phyloP scores from a whole-genome alignment of 805 yeast species.

The Lachancea waltii region DNA sequence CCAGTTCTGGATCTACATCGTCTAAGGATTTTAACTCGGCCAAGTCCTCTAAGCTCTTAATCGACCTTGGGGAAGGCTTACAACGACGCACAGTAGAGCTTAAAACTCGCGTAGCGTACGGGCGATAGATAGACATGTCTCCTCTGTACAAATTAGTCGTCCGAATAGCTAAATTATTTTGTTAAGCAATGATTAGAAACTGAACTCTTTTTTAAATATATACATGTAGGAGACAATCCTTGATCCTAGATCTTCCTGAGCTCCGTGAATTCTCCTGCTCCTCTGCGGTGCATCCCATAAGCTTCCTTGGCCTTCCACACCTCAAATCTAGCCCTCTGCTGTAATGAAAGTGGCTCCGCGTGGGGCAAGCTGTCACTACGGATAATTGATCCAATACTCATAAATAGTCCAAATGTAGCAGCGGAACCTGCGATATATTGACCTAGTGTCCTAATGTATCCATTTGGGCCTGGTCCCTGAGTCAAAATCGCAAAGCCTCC shows the following conservation, averaged over 20 bases:
- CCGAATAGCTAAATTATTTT: not conserved
- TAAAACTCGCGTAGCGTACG: not conserved
- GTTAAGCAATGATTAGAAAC: no score
- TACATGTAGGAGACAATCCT: constrained; percentile 1
- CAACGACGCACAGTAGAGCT: constrained; percentile 1
- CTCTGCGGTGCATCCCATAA: constrained; percentile 11
- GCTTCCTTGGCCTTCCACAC: constrained; percentile 22
- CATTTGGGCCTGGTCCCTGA: constrained; percentile 97
- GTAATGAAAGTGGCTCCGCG: constrained; percentile 11
- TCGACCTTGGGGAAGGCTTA: constrained; percentile 7
- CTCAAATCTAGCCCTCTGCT: constrained; percentile 30
- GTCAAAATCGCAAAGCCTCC: constrained; percentile 89
- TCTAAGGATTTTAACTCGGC: constrained; percentile 27
- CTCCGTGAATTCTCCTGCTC: not conserved
- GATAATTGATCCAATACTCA: constrained; percentile 92
- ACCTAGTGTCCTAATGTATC: constrained; percentile 92
- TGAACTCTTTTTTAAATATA: no score
- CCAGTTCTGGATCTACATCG: constrained; percentile 30
- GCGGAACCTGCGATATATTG: constrained; percentile 96
- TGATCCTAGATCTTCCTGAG: constrained; percentile 1
- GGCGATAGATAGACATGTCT: not conserved
- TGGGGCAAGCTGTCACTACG: constrained; percentile 49
- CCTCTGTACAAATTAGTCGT: not conserved
- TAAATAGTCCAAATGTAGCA: constrained; percentile 91
- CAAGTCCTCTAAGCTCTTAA: constrained; percentile 29